Evolutionary conservation across 164 flowering plant genomes (phyloP), one percentile per base, ranked within the genome.

Genomic region (Umbilicus rupestris): DNA sequence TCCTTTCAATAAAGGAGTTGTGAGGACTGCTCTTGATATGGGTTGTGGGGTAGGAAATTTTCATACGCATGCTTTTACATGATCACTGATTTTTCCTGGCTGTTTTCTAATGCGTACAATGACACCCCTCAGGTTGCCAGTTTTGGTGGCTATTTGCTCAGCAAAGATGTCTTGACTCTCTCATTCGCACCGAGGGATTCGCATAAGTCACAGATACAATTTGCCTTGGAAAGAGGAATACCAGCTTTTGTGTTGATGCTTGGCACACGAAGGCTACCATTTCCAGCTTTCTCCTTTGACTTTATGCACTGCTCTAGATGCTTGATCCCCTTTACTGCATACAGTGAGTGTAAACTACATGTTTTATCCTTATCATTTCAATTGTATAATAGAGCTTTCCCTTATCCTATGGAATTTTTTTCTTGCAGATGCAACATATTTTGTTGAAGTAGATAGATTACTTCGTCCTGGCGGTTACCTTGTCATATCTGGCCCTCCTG

Each of bases 151-250:
- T 87, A 80, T 73, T 69, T 92, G 63, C 84, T 92, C 31, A 47
- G 76, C 39, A 78, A 95, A 74, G 85, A 79, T 50, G 80, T 95
- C 70, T 74, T 87, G 63, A 80, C 97, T 22, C 78, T 94, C 55
- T 94, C 99, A 29, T 92, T 95, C 83, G 99, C 99, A 68, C 99
- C 99, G 63, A 87, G 97, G 76, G 99, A 95, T 82, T 89, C 99
- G 55, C 96, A 95, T 75, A 92, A 95, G 75, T 70, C 96, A 41
- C 97, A 92, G 73, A 89, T 95, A 72, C 99, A 95, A 63, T 92
- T 95, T 79, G 99, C 99, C 0, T 47, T 95, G 46, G 99, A 95
- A 71, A 81, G 99, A 72, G 97, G 99, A 65, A 66, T 92, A 66
- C 99, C 99, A 4, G 97, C 99, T 49, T 80, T 92, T 77, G 96